A percentile compares a stretch with the other conserved stretches of the same genome.
Conservation (phyloP, 768 basidiomycete species). For the Hygrocybe coccinea region DNA sequence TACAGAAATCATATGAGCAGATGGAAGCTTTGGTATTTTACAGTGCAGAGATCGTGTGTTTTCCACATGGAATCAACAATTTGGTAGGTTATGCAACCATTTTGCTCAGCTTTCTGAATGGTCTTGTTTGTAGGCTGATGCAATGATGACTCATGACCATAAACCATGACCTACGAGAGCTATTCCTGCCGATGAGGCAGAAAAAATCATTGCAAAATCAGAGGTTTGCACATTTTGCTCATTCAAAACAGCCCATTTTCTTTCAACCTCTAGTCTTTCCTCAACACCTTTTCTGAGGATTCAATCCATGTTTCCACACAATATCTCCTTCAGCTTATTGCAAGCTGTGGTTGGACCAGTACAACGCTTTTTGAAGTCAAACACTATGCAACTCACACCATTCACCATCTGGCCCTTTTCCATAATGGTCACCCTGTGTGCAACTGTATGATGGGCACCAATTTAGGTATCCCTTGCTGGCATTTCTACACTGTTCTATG, state of each 20-base stretch:
- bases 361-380: constrained; percentile 23
- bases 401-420: constrained; percentile 27
- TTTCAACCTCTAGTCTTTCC: constrained; percentile 13
- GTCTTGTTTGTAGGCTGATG: constrained; percentile 13
- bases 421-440: constrained; percentile 7
- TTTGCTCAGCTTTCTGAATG: neutral
- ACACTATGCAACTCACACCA: constrained; percentile 14
- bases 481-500: no score
- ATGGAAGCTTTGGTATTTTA: constrained; percentile 32
- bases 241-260: neutral
- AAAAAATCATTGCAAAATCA: neutral
- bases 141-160: no score
- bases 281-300: constrained; percentile 29
- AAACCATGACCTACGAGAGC: constrained; percentile 12
- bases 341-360: constrained; percentile 17
- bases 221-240: neutral
- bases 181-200: constrained; percentile 18
- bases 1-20: constrained; percentile 26
- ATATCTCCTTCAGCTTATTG: constrained; percentile 25
- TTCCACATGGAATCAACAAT: constrained; percentile 19
- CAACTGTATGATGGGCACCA: no score
- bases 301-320: constrained; percentile 22
- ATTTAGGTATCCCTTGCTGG: no score
- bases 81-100: constrained; percentile 24
- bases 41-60: constrained; percentile 17